phyloP scores from a whole-genome alignment of 139 green algal species.

The Ulvella scutata region DNA sequence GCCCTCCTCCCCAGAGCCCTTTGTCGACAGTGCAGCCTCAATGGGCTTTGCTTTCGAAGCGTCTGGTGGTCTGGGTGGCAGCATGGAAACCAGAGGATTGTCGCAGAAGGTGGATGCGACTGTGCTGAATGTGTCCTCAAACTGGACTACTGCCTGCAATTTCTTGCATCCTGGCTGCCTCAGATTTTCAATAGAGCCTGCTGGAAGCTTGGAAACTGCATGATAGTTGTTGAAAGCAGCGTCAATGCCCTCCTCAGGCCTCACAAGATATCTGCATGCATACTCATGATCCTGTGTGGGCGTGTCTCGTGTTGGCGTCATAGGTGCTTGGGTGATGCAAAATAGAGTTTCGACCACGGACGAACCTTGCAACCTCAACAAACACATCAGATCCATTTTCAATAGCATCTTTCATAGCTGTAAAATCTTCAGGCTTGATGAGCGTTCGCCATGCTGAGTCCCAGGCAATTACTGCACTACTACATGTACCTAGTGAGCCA shows the following conservation, averaged over 20 bases:
- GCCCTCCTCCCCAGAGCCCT: background rate
- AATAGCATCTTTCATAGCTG: too few species aligned
- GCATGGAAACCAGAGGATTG: background rate
- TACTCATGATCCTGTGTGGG: background rate
- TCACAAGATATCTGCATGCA: background rate
- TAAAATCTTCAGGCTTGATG: too few species aligned
- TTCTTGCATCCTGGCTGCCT: background rate
- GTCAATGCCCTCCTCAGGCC: background rate
- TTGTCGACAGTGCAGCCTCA: background rate
- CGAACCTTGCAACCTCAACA: background rate
- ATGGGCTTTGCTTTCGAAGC: background rate
- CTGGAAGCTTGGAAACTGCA: background rate
- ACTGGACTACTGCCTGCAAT: background rate
- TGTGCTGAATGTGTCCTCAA: background rate
- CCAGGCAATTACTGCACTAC: too few species aligned
- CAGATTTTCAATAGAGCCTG: background rate
- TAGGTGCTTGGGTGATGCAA: background rate
- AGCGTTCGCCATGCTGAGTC: too few species aligned
- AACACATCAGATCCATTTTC: background rate
- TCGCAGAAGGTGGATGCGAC: background rate
- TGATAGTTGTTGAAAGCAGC: background rate
- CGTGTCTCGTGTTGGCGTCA: background rate
- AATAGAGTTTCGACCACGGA: background rate
- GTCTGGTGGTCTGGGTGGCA: background rate
- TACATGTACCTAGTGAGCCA: too few species aligned